Evolutionary conservation across 2,329 filamentous ascomycete species (phyloP).

Genomic region (Ceratocystis colombiana): DNA sequence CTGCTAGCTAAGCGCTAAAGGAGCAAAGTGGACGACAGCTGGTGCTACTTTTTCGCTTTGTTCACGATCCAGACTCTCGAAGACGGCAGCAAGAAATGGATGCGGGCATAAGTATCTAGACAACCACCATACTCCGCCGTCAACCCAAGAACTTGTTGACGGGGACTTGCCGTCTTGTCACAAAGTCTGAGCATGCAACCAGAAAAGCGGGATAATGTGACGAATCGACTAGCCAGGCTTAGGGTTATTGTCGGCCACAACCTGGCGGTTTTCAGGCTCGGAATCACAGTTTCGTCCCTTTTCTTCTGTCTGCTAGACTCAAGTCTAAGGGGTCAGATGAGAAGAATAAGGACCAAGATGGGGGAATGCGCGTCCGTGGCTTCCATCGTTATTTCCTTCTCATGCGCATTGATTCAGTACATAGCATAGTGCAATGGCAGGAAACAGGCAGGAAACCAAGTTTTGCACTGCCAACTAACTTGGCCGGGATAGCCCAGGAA

Average conservation of each 20-base stretch:
- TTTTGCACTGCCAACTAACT: slow-evolving; percentile 9
- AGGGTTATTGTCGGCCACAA: background rate
- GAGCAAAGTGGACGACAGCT: background rate
- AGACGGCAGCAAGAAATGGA: background rate
- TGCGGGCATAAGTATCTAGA: background rate
- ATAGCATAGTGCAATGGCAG: background rate
- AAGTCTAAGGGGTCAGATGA: background rate
- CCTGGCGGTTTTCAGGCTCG: no score
- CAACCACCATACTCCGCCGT: background rate
- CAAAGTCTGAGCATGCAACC: background rate
- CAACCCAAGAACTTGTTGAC: background rate
- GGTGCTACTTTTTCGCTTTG: background rate
- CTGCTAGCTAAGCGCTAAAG: background rate
- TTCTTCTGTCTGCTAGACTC: background rate
- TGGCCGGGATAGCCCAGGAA: slow-evolving; percentile 4
- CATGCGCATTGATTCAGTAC: slow-evolving; percentile 4
- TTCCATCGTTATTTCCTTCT: background rate
- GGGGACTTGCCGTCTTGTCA: background rate
- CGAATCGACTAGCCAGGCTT: background rate
- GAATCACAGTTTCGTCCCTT: background rate
- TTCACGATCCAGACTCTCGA: background rate
- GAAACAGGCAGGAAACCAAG: background rate
- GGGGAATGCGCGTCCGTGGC: no score
- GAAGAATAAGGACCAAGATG: no score
- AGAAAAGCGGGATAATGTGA: background rate